phyloP scores from a whole-genome alignment of 306 rosid genomes.

The Urtica urens region DNA sequence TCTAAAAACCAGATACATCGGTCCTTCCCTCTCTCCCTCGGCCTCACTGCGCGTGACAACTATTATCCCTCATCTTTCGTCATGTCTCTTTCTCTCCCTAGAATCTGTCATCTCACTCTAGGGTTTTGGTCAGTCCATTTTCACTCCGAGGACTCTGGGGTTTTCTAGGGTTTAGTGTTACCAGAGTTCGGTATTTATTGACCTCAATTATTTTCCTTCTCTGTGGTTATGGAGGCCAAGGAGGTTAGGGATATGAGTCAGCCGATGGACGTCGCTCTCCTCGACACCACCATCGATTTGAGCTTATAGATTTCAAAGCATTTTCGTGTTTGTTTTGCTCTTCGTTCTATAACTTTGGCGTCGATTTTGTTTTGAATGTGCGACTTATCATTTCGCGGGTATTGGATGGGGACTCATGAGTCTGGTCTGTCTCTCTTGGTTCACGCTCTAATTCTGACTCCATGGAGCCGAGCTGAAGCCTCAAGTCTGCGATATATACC shows the following conservation, averaged over 20 bases:
- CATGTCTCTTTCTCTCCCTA: background rate
- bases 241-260: constrained; percentile 85
- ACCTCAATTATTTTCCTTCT: background rate
- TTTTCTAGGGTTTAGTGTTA: too few relatives aligned
- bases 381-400: background rate
- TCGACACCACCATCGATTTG: constrained; percentile 93
- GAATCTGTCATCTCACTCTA: constrained; percentile 9
- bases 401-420: too few relatives aligned
- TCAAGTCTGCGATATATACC: too few relatives aligned
- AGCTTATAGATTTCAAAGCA: too few relatives aligned
- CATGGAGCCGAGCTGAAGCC: too few relatives aligned
- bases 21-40: background rate
- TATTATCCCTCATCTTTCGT: background rate
- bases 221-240: constrained; percentile 74
- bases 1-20: constrained; percentile 1
- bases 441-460: too few relatives aligned
- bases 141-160: constrained; percentile 9
- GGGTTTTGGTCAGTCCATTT: constrained; percentile 24
- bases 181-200: constrained; percentile 38
- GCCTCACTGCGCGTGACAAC: background rate
- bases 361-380: background rate
- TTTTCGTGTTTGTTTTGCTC: background rate
- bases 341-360: background rate
- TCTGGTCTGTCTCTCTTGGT: too few relatives aligned
- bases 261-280: constrained; percentile 75